These are phyloP conservation scores for Ustilago nuda DNA, from an alignment of 1,284 basidiomycete species.

Conservation along the genomic window DNA sequence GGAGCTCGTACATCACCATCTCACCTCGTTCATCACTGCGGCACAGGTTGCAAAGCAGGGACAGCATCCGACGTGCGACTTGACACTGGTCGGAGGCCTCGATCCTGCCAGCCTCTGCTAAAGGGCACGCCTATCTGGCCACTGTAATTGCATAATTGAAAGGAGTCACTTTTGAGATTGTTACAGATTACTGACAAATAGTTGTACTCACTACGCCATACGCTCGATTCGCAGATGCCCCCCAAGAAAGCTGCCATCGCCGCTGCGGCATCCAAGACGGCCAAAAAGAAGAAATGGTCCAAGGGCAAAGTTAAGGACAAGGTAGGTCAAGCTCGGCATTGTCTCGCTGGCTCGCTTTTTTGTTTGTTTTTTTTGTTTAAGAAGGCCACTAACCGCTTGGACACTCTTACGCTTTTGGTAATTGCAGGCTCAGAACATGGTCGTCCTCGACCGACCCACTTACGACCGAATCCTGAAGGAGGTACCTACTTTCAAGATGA, in stretches of 20 bases:
- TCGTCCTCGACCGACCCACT: conserved; percentile 77
- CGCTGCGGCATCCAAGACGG: conserved; percentile 66
- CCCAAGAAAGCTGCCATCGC: conserved; percentile 69
- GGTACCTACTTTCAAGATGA: conserved; percentile 99
- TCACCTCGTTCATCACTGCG: no score
- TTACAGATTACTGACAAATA: conserved; percentile 4
- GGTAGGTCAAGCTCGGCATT: conserved; percentile 70
- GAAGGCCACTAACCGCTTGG: background rate
- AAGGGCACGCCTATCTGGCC: no score
- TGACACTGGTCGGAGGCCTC: no score
- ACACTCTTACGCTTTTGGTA: background rate
- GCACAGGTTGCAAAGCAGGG: no score
- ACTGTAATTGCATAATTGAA: no score
- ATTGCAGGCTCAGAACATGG: conserved; percentile 77
- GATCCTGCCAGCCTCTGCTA: no score
- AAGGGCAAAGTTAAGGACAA: conserved; percentile 99
- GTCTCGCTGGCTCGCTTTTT: background rate
- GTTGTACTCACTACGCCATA: background rate
- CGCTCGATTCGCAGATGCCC: conserved; percentile 56
- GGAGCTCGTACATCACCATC: no score
- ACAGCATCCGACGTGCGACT: no score
- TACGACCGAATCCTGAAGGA: conserved; percentile 99
- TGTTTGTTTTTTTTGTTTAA: background rate
- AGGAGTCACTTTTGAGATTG: background rate
- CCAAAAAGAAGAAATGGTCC: conserved; percentile 99